Conservation (phyloP, 129 eudicot genomes). For the Chrysanthemum lavandulifolium region DNA sequence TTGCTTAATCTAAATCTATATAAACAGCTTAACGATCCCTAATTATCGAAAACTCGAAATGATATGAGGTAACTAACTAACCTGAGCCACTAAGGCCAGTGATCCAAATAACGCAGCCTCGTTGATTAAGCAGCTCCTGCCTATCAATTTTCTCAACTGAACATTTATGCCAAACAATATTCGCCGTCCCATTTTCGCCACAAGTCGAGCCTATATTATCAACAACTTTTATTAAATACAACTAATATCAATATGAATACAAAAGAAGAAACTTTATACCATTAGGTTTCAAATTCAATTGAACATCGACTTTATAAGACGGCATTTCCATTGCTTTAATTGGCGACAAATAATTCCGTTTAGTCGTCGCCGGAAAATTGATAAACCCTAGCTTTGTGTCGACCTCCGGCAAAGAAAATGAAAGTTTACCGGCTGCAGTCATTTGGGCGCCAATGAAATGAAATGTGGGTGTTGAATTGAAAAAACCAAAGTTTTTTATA, state of each 20-base stretch:
- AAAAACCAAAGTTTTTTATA: neutral
- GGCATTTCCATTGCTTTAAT: slow-evolving; percentile 54
- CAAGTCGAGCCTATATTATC: slow-evolving; percentile 30
- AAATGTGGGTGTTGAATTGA: neutral
- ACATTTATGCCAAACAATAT: slow-evolving; percentile 82
- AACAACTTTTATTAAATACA: neutral
- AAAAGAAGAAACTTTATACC: slow-evolving; percentile 22
- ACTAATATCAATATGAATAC: neutral
- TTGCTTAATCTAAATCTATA: too few relatives aligned
- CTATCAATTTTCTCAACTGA: slow-evolving; percentile 72
- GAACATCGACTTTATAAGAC: slow-evolving; percentile 16
- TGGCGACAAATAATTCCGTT: slow-evolving; percentile 41
- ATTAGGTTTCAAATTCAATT: slow-evolving; percentile 31
- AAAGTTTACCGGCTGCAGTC: slow-evolving; percentile 8
- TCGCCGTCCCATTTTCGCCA: slow-evolving; percentile 24
- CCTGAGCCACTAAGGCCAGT: slow-evolving; percentile 99
- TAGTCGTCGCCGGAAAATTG: neutral
- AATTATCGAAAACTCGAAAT: too few relatives aligned
- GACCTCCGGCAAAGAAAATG: slow-evolving; percentile 9
- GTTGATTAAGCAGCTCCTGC: slow-evolving; percentile 76
- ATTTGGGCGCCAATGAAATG: slow-evolving; percentile 26
- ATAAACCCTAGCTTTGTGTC: slow-evolving; percentile 24
- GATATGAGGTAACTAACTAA: too few relatives aligned
- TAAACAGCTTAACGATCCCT: too few relatives aligned
- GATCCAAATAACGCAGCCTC: slow-evolving; percentile 94